Evolutionary conservation across 169 alveolate genomes (phyloP), one percentile per base, ranked within the genome.

Genomic region (Sarcocystis neurona): DNA sequence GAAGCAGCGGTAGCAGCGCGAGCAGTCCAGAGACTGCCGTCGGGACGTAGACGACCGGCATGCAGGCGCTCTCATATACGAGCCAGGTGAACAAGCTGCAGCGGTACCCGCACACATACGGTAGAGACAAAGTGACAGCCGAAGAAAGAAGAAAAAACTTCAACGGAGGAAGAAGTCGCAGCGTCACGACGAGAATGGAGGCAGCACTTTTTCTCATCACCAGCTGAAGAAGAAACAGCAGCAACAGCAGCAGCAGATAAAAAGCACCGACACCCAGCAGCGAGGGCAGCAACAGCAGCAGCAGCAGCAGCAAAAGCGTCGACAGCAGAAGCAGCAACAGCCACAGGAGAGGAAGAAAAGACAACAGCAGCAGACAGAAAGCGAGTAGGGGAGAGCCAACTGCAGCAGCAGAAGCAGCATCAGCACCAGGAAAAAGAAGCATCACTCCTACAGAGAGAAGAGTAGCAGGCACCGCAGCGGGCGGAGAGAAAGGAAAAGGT

Each of bases 41-140:
- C 27, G 95, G 95, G 34, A 93, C 95, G 75, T 88, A 93, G 39
- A 93, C 92, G 20, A 93, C 91, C n/a, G 95, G 95, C 63, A 93
- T 88, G 46, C 90, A 91, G 39, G 90, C 85, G 90, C 85, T 84
- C 48, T 89, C 90, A 87, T 89, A 93, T 27, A 89, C 84, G 80
- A 85, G 44, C 95, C 95, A 93, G 79, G 92, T 93, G 80, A 88
- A 93, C 44, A 93, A 46, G 43, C 94, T 90, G 90, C 75, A 92
- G 74, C 82, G 82, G 72, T 89, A 84, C 77, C 15, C 15, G n/a
- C n/a, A n/a, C n/a, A n/a, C n/a, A n/a, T n/a, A n/a, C n/a, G n/a
- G n/a, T 53, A 90, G 60, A 10, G 20, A 53, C 10, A 20, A 20
- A 53, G 20, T 53, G 63, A 53, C 63, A 53, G 10, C 63, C n/a